Evolutionary conservation across 108 stramenopile species (phyloP), one percentile per base, ranked within the genome.

Genomic region (Nitzschia sp.): DNA sequence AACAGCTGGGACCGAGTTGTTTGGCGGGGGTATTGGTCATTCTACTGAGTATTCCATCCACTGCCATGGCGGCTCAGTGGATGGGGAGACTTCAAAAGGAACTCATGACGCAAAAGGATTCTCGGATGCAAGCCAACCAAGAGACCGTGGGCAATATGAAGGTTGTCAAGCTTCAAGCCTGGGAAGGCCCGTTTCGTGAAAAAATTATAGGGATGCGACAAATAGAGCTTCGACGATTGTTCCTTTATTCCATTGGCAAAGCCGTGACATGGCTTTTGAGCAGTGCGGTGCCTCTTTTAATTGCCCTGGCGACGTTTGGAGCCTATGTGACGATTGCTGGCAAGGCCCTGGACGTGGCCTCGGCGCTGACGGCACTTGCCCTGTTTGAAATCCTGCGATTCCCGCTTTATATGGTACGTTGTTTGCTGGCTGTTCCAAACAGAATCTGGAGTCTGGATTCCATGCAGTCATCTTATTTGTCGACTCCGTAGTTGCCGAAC

Each of bases 331-430:
- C 60, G 18, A 18, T 78, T 24, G 15, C 56, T 6, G 93, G 95
- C 21, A 59, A 93, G 35, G 19, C 51, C 26, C 61, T 97, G 30
- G 97, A 48, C 85, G 98, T 48, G 90, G 98, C 86, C 1, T 75
- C 77, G 0, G 82, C 82, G 19, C 68, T 83, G 67, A 83, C 82
- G 1, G 80, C 97, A 2, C 70, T 99, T 25, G 85, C 96, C 0
- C 79, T 98, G 21, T 97, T 99, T 75, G 93, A 95, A 51, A 83
- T 97, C 24, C 88, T 99, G 28, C 89, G 98, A 15, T 98, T 99
- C 79, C 99, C 99, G 2, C 85, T 99, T 28, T 84, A 96, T 57
- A 93, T 97, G 83, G 72, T 97, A 6, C 97, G 59, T 89, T 11
- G 18, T 1, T 17, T 51, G n/a, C 21, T 51, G 8, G 11, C 21